Evolutionary conservation across 176 grass and related monocot genomes (phyloP).

Genomic region (Triticum aestivum): IWGSC_CS_RefSeq_v2.1 NC_057796.1:417812829-417813328

Average conservation of each 20-base stretch:
- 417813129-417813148: background rate
- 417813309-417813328: background rate
- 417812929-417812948: background rate
- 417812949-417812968: conserved; percentile 12
- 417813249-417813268: conserved; percentile 9
- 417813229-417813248: background rate
- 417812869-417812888: conserved; percentile 3
- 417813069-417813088: conserved; percentile 8
- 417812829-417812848: background rate
- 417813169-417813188: background rate
- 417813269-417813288: background rate
- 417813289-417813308: background rate
- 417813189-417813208: background rate
- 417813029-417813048: conserved; percentile 67
- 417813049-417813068: conserved; percentile 50
- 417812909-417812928: background rate
- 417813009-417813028: conserved; percentile 73
- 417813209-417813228: background rate
- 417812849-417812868: background rate
- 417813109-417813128: background rate
- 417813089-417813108: background rate
- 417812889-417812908: background rate
- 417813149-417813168: background rate
- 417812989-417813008: conserved; percentile 78
- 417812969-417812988: conserved; percentile 81